Percentiles rank a stretch among this genome's conserved stretches.
Evolutionary conservation across 257 asterid genomes (phyloP).

Genomic region (Plantago elongata): DNA sequence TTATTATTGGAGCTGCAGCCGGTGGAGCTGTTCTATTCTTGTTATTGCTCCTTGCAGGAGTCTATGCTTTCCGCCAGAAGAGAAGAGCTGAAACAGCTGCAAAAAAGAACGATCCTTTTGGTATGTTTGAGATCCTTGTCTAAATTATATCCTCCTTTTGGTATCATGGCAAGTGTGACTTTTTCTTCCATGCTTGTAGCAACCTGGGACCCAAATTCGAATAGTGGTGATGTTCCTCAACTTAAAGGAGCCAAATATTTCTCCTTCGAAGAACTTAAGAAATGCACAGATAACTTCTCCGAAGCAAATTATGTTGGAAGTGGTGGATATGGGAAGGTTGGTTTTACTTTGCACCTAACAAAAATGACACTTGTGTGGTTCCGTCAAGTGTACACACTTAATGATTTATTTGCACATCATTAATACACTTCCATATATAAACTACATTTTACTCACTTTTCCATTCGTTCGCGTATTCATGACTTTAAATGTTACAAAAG

Average conservation of each 20-base stretch:
- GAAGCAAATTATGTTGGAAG: conserved; percentile 53
- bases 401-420: no score
- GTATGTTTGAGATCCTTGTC: conserved; percentile 30
- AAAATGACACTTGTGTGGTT: no score
- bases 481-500: no score
- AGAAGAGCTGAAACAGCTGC: conserved; percentile 61
- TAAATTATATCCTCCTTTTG: not conserved
- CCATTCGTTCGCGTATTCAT: no score
- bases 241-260: conserved; percentile 63
- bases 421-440: no score
- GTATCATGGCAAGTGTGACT: conserved; percentile 10
- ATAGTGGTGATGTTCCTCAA: conserved; percentile 81
- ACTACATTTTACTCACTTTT: no score
- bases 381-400: no score
- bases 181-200: conserved; percentile 41
- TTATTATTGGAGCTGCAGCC: conserved; percentile 65
- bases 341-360: not conserved
- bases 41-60: conserved; percentile 52
- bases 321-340: conserved; percentile 96
- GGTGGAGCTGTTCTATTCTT: conserved; percentile 57
- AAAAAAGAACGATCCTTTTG: conserved; percentile 72
- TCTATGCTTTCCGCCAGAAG: conserved; percentile 71
- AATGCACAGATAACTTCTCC: conserved; percentile 67
- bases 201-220: conserved; percentile 56
- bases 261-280: conserved; percentile 75